These are phyloP conservation scores for Sphaerostilbella broomeana DNA, from an alignment of 2,329 filamentous ascomycete species.

Conservation along the genomic window DNA sequence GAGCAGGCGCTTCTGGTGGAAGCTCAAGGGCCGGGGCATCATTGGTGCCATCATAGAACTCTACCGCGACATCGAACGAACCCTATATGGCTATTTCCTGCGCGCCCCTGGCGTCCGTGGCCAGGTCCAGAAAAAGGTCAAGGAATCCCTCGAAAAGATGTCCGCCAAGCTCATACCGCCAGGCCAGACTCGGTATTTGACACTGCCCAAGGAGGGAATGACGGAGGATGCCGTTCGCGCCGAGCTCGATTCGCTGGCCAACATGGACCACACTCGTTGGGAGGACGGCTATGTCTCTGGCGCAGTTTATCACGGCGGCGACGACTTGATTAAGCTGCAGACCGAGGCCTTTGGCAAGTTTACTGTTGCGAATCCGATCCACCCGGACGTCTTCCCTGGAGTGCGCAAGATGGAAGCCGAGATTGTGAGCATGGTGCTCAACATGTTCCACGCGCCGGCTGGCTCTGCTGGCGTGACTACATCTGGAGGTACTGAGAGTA, in stretches of 20 bases:
- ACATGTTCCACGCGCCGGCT: constrained; percentile 83
- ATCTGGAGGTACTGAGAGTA: constrained; percentile 90
- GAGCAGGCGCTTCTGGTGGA: constrained; percentile 71
- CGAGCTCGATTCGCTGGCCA: constrained; percentile 71
- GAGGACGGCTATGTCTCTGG: constrained; percentile 93
- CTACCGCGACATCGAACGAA: constrained; percentile 64
- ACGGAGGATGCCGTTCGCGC: constrained; percentile 67
- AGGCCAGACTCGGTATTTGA: constrained; percentile 64
- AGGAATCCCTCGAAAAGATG: constrained; percentile 71
- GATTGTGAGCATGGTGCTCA: constrained; percentile 89
- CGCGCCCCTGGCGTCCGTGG: constrained; percentile 77
- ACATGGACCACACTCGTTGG: constrained; percentile 92
- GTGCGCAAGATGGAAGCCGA: constrained; percentile 99
- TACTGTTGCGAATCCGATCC: constrained; percentile 91
- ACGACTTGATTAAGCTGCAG: constrained; percentile 74
- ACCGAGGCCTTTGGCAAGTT: constrained; percentile 91
- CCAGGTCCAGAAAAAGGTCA: constrained; percentile 78
- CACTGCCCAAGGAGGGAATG: constrained; percentile 79
- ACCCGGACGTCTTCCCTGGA: constrained; percentile 96
- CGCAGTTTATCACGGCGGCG: constrained; percentile 91
- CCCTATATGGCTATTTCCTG: constrained; percentile 79
- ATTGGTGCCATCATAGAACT: constrained; percentile 70
- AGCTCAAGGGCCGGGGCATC: constrained; percentile 81
- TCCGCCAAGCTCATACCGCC: constrained; percentile 76
- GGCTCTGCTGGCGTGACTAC: constrained; percentile 83